Conservation (phyloP, 2,329 filamentous ascomycete genomes). For the Akanthomyces muscarius region DNA sequence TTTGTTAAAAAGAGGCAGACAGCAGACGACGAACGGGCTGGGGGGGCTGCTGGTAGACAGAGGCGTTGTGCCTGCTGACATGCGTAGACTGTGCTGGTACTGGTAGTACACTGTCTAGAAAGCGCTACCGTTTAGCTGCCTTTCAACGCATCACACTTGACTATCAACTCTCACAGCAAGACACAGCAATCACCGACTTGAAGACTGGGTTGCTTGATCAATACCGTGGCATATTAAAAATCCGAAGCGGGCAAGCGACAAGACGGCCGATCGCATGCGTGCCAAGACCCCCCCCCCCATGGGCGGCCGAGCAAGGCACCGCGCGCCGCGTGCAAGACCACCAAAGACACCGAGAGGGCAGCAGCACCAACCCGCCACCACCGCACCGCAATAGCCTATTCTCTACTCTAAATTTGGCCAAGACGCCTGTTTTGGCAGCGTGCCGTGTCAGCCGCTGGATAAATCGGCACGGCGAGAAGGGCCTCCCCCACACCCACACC, state of each 20-base stretch:
- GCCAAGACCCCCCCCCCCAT: neutral
- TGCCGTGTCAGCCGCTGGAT: constrained; percentile 20
- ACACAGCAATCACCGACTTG: too few relatives aligned
- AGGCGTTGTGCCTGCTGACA: too few relatives aligned
- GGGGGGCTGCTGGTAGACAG: neutral
- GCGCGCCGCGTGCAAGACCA: too few relatives aligned
- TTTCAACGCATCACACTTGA: too few relatives aligned
- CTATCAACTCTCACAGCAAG: too few relatives aligned
- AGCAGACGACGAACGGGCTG: neutral
- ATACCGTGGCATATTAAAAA: too few relatives aligned
- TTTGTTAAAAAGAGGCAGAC: neutral
- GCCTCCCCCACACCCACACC: neutral
- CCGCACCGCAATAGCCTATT: neutral
- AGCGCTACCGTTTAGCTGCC: too few relatives aligned
- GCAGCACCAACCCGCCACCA: neutral
- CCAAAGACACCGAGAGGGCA: too few relatives aligned
- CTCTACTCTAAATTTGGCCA: neutral
- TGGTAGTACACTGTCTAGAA: too few relatives aligned
- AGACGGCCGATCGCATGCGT: neutral
- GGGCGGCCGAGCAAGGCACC: neutral
- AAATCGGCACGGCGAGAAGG: constrained; percentile 15
- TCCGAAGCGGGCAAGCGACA: too few relatives aligned
- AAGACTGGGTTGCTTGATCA: too few relatives aligned
- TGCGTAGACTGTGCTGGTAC: too few relatives aligned
- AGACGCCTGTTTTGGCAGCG: neutral